A percentile compares a stretch with the other conserved stretches of the same genome.
Conservation (phyloP, 345 rosid genomes). For the Moricandia moricandioides region DNA sequence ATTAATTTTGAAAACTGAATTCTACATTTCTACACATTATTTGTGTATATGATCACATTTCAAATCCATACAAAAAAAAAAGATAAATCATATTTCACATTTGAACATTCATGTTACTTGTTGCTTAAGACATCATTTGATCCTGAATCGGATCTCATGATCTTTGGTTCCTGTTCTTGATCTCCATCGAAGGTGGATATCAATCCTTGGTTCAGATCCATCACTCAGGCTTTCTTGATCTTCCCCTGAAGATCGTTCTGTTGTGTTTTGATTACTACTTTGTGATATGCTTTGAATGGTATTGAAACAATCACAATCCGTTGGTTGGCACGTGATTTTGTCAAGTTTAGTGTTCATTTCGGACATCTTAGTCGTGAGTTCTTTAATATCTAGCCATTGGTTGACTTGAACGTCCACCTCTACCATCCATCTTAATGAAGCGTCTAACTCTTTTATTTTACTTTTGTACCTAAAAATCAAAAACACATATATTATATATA, state of each 20-base stretch:
- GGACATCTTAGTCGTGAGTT: conserved; percentile 18
- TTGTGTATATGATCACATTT: not conserved
- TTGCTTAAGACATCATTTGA: not conserved
- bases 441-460: conserved; percentile 27
- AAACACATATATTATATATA: not conserved
- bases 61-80: not conserved
- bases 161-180: conserved; percentile 16
- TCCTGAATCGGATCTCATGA: not conserved
- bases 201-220: conserved; percentile 22
- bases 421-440: conserved; percentile 34
- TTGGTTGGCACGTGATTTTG: conserved; percentile 6
- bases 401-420: conserved; percentile 26
- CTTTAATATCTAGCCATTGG: conserved; percentile 18
- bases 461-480: conserved; percentile 18
- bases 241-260: not conserved
- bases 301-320: not conserved
- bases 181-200: conserved; percentile 18
- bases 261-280: not conserved
- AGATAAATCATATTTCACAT: not conserved
- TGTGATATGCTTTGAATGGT: not conserved
- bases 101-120: not conserved
- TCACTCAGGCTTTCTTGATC: not conserved
- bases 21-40: not conserved
- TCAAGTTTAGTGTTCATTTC: conserved; percentile 29
- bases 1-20: not conserved